A percentile compares a stretch with the other conserved stretches of the same genome.
Evolutionary conservation across 2,329 filamentous ascomycete species (phyloP).

Genomic region (Teratosphaeria nubilosa): DNA sequence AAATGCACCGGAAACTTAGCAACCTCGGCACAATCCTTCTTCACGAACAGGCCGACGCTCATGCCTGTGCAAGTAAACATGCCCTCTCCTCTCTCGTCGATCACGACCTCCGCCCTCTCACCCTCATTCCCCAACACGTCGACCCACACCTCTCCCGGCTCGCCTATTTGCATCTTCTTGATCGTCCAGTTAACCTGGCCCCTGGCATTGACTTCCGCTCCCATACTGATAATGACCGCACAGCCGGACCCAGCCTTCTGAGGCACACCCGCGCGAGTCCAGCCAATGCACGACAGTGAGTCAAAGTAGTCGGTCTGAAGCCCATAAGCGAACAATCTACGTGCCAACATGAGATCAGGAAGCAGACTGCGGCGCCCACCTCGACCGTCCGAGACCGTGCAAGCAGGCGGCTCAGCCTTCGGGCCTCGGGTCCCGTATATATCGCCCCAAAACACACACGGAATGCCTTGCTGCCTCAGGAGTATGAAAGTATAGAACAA

Average conservation of each 20-base stretch:
- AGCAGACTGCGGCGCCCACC: slow-evolving; percentile 33
- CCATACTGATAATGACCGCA: slow-evolving; percentile 24
- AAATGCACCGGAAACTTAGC: slow-evolving; percentile 5
- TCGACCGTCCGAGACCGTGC: slow-evolving; percentile 26
- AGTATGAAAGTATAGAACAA: slow-evolving; percentile 64
- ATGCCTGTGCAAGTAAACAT: slow-evolving; percentile 45
- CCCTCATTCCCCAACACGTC: slow-evolving; percentile 42
- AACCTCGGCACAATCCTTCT: slow-evolving; percentile 30
- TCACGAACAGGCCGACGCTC: slow-evolving; percentile 54
- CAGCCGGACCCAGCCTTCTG: slow-evolving; percentile 29
- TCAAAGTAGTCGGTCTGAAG: slow-evolving; percentile 56
- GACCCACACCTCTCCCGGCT: slow-evolving; percentile 51
- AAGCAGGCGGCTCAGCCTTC: slow-evolving; percentile 39
- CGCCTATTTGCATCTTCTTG: slow-evolving; percentile 54
- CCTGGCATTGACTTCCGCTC: neutral
- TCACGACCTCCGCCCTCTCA: slow-evolving; percentile 44
- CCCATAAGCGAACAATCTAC: slow-evolving; percentile 59
- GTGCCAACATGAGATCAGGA: slow-evolving; percentile 49
- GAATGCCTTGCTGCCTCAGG: slow-evolving; percentile 51
- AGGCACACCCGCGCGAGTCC: slow-evolving; percentile 42
- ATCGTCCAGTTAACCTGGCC: slow-evolving; percentile 12
- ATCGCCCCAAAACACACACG: slow-evolving; percentile 63
- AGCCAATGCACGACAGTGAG: slow-evolving; percentile 50
- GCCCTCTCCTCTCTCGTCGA: slow-evolving; percentile 51
- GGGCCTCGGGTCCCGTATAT: slow-evolving; percentile 51